Evolutionary conservation across 2,329 filamentous ascomycete genomes (phyloP).

Genomic region (Fusarium foetens): DNA sequence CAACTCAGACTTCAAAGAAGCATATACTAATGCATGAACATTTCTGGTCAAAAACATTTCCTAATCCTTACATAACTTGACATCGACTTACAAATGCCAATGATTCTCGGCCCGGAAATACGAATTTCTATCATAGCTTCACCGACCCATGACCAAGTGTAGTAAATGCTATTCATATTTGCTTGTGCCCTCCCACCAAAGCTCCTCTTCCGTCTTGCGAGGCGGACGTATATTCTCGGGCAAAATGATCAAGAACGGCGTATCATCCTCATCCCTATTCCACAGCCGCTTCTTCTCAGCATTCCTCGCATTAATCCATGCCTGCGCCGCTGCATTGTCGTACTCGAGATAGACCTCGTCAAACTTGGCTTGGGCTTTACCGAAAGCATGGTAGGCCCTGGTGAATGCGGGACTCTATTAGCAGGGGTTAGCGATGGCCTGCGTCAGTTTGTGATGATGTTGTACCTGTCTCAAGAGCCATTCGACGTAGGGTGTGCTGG

Average conservation of each 20-base stretch:
- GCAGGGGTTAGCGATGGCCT: neutral
- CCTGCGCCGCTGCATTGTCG: neutral
- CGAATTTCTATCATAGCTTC: neutral
- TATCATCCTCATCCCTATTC: neutral
- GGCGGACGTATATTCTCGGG: neutral
- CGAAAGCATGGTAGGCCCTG: neutral
- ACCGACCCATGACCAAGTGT: no score
- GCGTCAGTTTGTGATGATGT: neutral
- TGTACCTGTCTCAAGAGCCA: neutral
- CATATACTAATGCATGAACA: neutral
- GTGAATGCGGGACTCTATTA: neutral
- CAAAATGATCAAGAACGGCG: neutral
- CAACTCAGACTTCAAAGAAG: neutral
- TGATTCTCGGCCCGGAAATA: neutral
- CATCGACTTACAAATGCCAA: neutral
- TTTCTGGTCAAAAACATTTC: neutral
- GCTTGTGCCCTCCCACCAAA: neutral
- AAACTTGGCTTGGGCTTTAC: neutral
- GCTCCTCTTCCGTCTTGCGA: neutral
- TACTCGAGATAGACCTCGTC: neutral
- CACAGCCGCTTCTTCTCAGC: neutral
- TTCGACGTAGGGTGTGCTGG: neutral
- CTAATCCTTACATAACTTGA: rapidly evolving
- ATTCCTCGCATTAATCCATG: neutral
- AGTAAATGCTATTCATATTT: neutral